Percentiles rank a stretch among this genome's conserved stretches.
phyloP scores from a whole-genome alignment of 177 flowering plant genomes.

The Telopea speciosissima region DNA sequence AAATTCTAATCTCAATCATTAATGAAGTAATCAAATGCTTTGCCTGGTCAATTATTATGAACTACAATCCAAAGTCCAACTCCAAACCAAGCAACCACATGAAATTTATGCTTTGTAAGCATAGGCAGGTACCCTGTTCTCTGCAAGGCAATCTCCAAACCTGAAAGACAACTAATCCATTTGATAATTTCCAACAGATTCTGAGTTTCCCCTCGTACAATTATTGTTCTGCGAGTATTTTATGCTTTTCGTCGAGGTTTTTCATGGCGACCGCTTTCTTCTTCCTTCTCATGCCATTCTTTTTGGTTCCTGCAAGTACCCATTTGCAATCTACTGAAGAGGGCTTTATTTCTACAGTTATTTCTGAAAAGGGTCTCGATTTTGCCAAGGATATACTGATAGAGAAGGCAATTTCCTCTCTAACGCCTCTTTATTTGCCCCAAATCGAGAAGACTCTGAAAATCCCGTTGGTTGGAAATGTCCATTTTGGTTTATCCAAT shows the following conservation, averaged over 20 bases:
- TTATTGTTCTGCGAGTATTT: too few species aligned
- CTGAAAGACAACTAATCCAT: too few species aligned
- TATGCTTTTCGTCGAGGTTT: background rate
- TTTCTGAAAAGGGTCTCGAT: slow-evolving; percentile 56
- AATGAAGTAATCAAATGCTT: too few species aligned
- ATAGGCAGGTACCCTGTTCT: too few species aligned
- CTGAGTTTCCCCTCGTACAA: too few species aligned
- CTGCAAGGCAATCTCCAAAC: too few species aligned
- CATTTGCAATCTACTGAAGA: slow-evolving; percentile 16
- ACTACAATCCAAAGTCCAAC: too few species aligned
- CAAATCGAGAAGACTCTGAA: slow-evolving; percentile 30
- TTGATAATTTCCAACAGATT: too few species aligned
- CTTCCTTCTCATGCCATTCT: slow-evolving; percentile 6
- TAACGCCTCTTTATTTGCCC: slow-evolving; percentile 52
- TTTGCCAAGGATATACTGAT: slow-evolving; percentile 55
- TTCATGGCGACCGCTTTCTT: slow-evolving; percentile 11
- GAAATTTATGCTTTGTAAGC: too few species aligned
- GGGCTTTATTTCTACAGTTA: slow-evolving; percentile 43
- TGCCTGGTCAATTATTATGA: too few species aligned
- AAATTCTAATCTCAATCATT: too few species aligned
- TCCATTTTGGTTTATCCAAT: slow-evolving; percentile 40
- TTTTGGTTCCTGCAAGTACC: slow-evolving; percentile 12
- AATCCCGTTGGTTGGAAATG: slow-evolving; percentile 57
- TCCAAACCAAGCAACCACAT: too few species aligned
- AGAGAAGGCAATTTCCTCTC: slow-evolving; percentile 42